Evolutionary conservation across 768 basidiomycete genomes (phyloP).

Genomic region (Boletus rubescentipes): DNA sequence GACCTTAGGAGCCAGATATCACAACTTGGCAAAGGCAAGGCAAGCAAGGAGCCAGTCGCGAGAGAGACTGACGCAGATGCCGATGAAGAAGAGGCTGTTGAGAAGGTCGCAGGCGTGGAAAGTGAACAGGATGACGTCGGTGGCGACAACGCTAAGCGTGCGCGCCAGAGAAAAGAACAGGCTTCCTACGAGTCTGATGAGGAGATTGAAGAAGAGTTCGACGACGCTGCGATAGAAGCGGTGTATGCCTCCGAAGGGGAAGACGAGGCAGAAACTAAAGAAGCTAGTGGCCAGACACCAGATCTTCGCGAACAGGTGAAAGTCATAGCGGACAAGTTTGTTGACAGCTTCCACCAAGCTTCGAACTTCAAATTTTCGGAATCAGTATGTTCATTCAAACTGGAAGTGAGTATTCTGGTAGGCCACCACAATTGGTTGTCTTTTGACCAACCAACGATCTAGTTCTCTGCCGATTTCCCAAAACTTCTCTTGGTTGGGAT

Average conservation of each 20-base stretch:
- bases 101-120: conserved; percentile 58
- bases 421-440: background rate
- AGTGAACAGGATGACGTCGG: conserved; percentile 84
- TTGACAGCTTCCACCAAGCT: conserved; percentile 59
- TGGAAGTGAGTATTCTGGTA: conserved; percentile 63
- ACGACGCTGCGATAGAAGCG: conserved; percentile 61
- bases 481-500: conserved; percentile 94
- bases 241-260: conserved; percentile 51
- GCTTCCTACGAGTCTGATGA: conserved; percentile 68
- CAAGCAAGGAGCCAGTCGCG: conserved; percentile 41
- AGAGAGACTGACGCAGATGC: conserved; percentile 48
- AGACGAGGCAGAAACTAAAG: conserved; percentile 37
- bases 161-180: conserved; percentile 69
- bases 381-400: conserved; percentile 68
- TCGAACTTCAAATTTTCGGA: conserved; percentile 72
- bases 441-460: background rate
- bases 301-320: conserved; percentile 42
- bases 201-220: conserved; percentile 45
- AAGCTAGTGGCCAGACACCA: conserved; percentile 21
- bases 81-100: conserved; percentile 44
- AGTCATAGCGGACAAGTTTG: conserved; percentile 51
- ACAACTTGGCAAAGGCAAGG: conserved; percentile 81
- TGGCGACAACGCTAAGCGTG: conserved; percentile 74
- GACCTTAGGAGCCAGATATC: conserved; percentile 77
- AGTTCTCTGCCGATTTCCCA: conserved; percentile 88